Evolutionary conservation across 1,284 basidiomycete genomes (phyloP).

Genomic region (Moesziomyces antarcticus): DNA sequence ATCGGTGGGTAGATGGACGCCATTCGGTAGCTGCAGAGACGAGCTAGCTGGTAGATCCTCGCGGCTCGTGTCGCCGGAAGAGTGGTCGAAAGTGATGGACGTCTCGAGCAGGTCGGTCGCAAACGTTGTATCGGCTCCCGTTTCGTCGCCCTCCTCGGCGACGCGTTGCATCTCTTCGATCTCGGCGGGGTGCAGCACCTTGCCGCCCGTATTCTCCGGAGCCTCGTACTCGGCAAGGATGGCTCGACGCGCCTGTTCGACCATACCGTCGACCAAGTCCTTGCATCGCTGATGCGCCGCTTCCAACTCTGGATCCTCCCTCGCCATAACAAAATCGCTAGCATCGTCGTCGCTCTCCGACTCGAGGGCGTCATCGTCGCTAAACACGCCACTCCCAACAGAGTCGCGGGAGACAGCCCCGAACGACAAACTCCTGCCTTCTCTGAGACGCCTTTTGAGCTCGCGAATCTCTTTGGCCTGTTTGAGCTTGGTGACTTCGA

Average conservation of each 20-base stretch:
- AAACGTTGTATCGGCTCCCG: slow-evolving; percentile 10
- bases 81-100: slow-evolving; percentile 20
- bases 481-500: slow-evolving; percentile 68
- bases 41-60: slow-evolving; percentile 7
- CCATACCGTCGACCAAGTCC: slow-evolving; percentile 47
- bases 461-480: slow-evolving; percentile 68
- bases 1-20: neutral
- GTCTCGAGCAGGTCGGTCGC: slow-evolving; percentile 14
- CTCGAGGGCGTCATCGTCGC: slow-evolving; percentile 33
- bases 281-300: slow-evolving; percentile 54
- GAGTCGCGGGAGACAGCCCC: slow-evolving; percentile 10
- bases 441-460: slow-evolving; percentile 51
- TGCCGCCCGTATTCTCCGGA: slow-evolving; percentile 26
- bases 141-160: slow-evolving; percentile 19
- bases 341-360: slow-evolving; percentile 40
- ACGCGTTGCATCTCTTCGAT: slow-evolving; percentile 44
- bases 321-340: slow-evolving; percentile 6
- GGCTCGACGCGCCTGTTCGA: slow-evolving; percentile 47
- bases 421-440: slow-evolving; percentile 21
- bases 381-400: slow-evolving; percentile 5
- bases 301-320: slow-evolving; percentile 56
- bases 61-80: slow-evolving; percentile 10
- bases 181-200: slow-evolving; percentile 60
- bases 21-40: slow-evolving; percentile 4
- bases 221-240: slow-evolving; percentile 42